Evolutionary conservation across 306 rosid species (phyloP), one percentile per base, ranked within the genome.

Genomic region (Sindora glabra): DNA sequence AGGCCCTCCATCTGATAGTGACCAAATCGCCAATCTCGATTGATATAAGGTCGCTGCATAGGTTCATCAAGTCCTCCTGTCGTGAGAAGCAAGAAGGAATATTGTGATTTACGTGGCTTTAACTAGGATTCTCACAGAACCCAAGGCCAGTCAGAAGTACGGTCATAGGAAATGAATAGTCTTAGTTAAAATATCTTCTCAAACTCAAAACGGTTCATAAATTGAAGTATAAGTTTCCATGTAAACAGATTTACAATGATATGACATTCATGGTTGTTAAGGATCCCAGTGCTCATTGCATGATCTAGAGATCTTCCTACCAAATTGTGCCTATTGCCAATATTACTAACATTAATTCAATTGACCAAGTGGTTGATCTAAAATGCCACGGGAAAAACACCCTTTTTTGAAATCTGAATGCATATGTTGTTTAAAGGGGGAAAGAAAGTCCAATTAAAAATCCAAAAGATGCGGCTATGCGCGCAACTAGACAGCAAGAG

Each of bases 41-140:
- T 77, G 16, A 81, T 55, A 62, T 70, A 92, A 34, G 86, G 83
- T 61, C 95, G 80, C 73, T 80, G 78, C 65, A 74, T 48, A 19
- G 99, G 96, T 72, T 89, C 83, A 66, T 92, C 90, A 21, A 92
- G 94, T 48, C 96, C 99, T 62, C 96, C 96, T 92, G 74, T 50
- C 30, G 44, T 29, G 37, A 63, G 38, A 65, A 42, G 33, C 64
- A 64, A 59, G 65, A 40, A 60, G 3, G 48, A 48, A 14, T 19
- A 30, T 18, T 30, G 15, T 50, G 11, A 5, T 32, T 62, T 18
- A 30, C 52, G 29, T 38, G 18, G 59, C 22, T 51, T 45, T 15
- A 47, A 16, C 8, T 14, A 51, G 26, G 24, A 23, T 26, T 48
- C 44, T 58, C 14, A 10, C 10, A 4, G 10, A 10, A 57, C 21